Conservation (phyloP, 306 rosid species). For the Cercis canadensis region DNA sequence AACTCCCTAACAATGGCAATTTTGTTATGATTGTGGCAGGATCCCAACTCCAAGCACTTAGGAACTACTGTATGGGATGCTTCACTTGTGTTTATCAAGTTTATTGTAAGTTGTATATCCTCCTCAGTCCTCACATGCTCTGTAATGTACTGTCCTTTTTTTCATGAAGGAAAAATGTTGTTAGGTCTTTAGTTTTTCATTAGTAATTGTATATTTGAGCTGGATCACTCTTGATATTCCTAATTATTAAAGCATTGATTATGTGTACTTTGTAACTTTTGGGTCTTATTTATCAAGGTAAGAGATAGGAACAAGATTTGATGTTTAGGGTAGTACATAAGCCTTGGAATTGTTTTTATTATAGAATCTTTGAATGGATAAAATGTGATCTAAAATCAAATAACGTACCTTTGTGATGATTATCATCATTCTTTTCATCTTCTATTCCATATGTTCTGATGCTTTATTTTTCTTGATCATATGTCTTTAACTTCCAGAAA, state of each 20-base stretch:
- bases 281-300: neutral
- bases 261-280: conserved; percentile 4
- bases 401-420: conserved; percentile 11
- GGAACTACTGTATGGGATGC: conserved; percentile 99
- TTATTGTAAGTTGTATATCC: conserved; percentile 63
- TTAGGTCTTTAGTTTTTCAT: conserved; percentile 9
- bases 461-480: neutral
- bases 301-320: neutral
- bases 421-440: neutral
- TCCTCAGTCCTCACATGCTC: conserved; percentile 28
- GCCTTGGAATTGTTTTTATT: conserved; percentile 27
- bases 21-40: conserved; percentile 53
- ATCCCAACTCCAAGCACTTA: conserved; percentile 92
- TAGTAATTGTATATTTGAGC: neutral
- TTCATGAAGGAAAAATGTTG: neutral
- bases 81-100: conserved; percentile 85
- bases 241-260: conserved; percentile 6
- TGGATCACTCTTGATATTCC: neutral
- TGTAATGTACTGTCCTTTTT: conserved; percentile 12
- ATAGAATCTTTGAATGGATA: conserved; percentile 14
- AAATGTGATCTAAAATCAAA: conserved; percentile 12
- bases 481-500: conserved; percentile 26
- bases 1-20: conserved; percentile 32
- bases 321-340: conserved; percentile 1
- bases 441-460: neutral